Evolutionary conservation across 805 yeast genomes (phyloP).

Genomic region (Blastobotrys peoriensis): DNA sequence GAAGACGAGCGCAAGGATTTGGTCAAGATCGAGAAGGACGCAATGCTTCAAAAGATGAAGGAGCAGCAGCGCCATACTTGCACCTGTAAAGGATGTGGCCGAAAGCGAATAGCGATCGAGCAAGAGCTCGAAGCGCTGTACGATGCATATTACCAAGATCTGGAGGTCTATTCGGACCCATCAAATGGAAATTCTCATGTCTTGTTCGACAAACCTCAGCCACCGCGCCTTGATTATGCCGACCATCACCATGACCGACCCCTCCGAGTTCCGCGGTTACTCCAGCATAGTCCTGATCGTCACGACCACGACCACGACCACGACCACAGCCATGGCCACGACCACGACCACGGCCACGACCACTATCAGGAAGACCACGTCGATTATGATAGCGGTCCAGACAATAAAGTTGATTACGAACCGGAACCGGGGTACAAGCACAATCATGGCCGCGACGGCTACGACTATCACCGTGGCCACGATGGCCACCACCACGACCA

Average conservation of each 20-base stretch:
- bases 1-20: conserved; percentile 56
- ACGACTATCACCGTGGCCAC: conserved; percentile 7
- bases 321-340: conserved; percentile 9
- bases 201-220: conserved; percentile 1
- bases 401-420: conserved; percentile 10
- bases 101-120: conserved; percentile 64
- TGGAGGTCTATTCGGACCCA: conserved; percentile 24
- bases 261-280: background rate
- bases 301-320: conserved; percentile 4
- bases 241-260: background rate
- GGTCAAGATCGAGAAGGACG: conserved; percentile 60
- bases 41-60: conserved; percentile 58
- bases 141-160: conserved; percentile 56
- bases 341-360: conserved; percentile 11
- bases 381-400: conserved; percentile 2
- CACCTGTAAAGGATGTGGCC: conserved; percentile 72
- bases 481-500: conserved; percentile 11
- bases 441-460: conserved; percentile 12
- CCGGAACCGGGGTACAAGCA: conserved; percentile 11
- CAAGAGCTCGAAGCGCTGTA: conserved; percentile 70
- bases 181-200: conserved; percentile 1
- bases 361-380: conserved; percentile 8
- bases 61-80: conserved; percentile 56
- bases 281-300: conserved; percentile 1
- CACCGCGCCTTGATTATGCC: background rate